Conservation (phyloP, 805 yeast species). For the Debaryomyces prosopidis region DNA sequence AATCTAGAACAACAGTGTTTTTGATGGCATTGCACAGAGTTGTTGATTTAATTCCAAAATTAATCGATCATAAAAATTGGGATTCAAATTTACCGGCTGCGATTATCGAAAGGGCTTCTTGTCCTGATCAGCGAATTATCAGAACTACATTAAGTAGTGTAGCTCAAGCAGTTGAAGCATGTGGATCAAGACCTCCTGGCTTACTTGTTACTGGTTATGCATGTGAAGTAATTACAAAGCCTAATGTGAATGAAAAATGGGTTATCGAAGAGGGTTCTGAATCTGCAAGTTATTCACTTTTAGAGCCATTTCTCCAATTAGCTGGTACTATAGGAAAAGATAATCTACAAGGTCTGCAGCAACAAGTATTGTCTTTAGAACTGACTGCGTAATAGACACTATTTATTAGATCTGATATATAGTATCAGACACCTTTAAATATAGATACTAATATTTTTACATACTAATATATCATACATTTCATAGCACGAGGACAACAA, state of each 20-base stretch:
- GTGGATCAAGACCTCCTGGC: conserved; percentile 93
- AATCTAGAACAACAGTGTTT: conserved; percentile 78
- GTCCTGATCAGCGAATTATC: conserved; percentile 88
- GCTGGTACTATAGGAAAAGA: background rate
- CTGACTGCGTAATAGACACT: background rate
- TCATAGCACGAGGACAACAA: no score
- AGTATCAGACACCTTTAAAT: no score
- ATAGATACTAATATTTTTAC: no score
- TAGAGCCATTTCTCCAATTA: background rate
- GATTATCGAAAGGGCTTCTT: conserved; percentile 86
- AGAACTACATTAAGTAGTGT: conserved; percentile 69
- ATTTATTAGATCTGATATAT: no score
- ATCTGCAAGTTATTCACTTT: background rate
- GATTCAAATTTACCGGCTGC: conserved; percentile 73
- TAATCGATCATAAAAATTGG: conserved; percentile 57
- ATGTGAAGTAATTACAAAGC: conserved; percentile 52
- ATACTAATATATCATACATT: no score
- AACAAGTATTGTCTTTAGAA: background rate
- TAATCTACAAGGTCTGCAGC: background rate
- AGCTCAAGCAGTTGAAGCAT: conserved; percentile 68
- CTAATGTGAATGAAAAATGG: conserved; percentile 36
- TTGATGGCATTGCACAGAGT: conserved; percentile 87
- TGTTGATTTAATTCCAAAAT: conserved; percentile 50
- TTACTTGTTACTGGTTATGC: conserved; percentile 78
- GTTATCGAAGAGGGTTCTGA: conserved; percentile 47